Base-by-base conservation (phyloP, 139 green algal genomes). In the Chlorella vulgaris region DNA sequence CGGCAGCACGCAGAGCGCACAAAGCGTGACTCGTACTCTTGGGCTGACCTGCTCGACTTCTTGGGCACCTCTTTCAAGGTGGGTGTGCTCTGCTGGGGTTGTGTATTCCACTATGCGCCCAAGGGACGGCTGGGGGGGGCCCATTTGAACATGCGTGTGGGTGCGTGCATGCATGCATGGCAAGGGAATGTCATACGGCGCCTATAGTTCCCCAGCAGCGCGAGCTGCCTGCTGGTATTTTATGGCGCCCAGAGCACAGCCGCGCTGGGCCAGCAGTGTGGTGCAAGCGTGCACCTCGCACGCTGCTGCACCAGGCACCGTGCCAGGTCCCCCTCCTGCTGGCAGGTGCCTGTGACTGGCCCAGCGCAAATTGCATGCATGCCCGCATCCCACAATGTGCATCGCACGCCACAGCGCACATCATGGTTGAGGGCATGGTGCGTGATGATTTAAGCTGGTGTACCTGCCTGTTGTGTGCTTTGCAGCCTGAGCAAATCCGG, bases 41-140 rank as follows among this genome's bases (percentile, higher is more conserved):
- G 88, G 88, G 84, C 80, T 21, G 84, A 92, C 35, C 84, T 92
- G 19, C 60, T 73, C 8, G 55, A 80, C 71, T 76, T 92, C 42
- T 63, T 90, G n/a, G 85, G 85, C 55, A 86, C 81, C 51, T 68
- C 58, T 0, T 89, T 89, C 71, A 89, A 68, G 81, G 81, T 82
- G 35, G 55, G 68, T 0, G 67, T 28, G 0, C 35, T 53, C 13
- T 28, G 5, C 29, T 43, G 29, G 63, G 29, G 8, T 68, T 19
- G 13, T 15, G 15, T 58, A 58, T 58, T 58, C 13, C 15, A 58
- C 15, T 58, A 15, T 15, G 10, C 47, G 10, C 47, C 10, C 15
- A 58, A 15, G 10, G 47, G 47, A 15, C 15, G 47, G 10, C 15
- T 10, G 15, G 47, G 47, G 10, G 47, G 10, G 10, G 47, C 47